Evolutionary conservation across 2,329 filamentous ascomycete species (phyloP).

Genomic region (Orbilia quercus): DNA sequence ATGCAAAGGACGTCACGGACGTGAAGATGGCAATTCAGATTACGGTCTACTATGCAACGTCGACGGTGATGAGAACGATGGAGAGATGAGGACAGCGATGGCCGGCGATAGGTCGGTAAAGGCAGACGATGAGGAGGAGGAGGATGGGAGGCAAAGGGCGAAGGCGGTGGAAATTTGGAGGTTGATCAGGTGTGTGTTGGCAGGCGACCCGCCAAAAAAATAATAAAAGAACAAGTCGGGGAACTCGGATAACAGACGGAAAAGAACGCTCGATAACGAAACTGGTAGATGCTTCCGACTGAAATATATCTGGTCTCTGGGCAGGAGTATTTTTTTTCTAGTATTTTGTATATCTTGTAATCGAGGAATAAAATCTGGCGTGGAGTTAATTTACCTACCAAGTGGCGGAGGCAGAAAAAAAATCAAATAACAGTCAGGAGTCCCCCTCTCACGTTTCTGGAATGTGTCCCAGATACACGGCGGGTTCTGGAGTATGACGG

Average conservation of each 20-base stretch:
- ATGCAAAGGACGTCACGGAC: conserved; percentile 36
- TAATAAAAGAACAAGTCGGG: conserved; percentile 37
- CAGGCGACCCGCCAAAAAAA: conserved; percentile 48
- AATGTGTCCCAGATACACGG: conserved; percentile 31
- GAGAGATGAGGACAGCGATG: conserved; percentile 5
- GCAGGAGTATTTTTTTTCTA: not conserved
- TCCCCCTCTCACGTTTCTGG: conserved; percentile 37
- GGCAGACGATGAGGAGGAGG: conserved; percentile 24
- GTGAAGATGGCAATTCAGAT: conserved; percentile 4
- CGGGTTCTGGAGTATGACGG: conserved; percentile 27
- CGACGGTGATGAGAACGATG: conserved; percentile 1
- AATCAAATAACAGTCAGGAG: conserved; percentile 32
- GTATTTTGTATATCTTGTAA: too few species aligned
- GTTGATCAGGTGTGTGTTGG: conserved; percentile 56
- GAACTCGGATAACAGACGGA: conserved; percentile 42
- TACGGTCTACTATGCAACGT: not conserved
- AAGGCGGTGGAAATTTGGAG: conserved; percentile 37
- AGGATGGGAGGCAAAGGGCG: conserved; percentile 8
- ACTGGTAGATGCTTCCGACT: conserved; percentile 44
- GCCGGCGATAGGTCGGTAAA: conserved; percentile 1
- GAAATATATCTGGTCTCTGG: conserved; percentile 32
- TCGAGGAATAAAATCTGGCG: not conserved
- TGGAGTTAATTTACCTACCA: conserved; percentile 30
- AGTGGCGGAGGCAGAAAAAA: conserved; percentile 48
- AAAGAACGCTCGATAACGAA: conserved; percentile 10